Base-by-base conservation (phyloP, 2,329 filamentous ascomycete species). In the Chlorencoelia australis region DNA sequence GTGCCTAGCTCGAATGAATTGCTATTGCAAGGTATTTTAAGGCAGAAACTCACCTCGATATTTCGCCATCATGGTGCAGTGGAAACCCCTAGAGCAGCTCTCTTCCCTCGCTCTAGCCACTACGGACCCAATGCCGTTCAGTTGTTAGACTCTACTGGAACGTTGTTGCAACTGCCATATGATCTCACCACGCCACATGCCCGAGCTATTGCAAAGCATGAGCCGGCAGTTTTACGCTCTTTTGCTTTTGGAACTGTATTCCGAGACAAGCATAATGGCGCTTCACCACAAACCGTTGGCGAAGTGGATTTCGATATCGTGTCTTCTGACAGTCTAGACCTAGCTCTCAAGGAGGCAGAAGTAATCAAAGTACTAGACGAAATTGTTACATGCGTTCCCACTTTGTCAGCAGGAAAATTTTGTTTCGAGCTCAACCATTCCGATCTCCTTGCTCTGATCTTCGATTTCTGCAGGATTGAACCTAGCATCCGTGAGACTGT, bases 301-400 rank as follows among this genome's bases (percentile, higher is more conserved):
- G 91, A 96, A 55, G 88, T 93, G 2, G 88, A 96, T 57, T 98
- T 96, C 57, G 91, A 98, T 59, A 87, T 98, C 41, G 73, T 94
- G n/a, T 89, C 87, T 1, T 73, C 75, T 29, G 79, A 88, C 48
- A 80, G 81, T 1, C 61, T 87, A 4, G 87, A 96, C 52, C 66
- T 94, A 30, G 81, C 87, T 1, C 60, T 95, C 38, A 93, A 94
- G 52, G 91, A 98, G 59, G 89, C 89, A 0, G 89, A 96, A 59
- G 80, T 87, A 1, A 74, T 98, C 48, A 96, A 95, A 51, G 88
- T 96, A 2, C 65, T 96, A 15, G 91, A 98, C 55, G 91, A 98
- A 56, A 82, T 95, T 26, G 72, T 93, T 11, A 70, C 78, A 32
- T 73, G 80, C 4, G 88, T 96, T 45, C 88, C 88, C 0, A 76